Evolutionary conservation across 2,329 filamentous ascomycete species (phyloP).

Genomic region (Fusarium oxysporum): DNA sequence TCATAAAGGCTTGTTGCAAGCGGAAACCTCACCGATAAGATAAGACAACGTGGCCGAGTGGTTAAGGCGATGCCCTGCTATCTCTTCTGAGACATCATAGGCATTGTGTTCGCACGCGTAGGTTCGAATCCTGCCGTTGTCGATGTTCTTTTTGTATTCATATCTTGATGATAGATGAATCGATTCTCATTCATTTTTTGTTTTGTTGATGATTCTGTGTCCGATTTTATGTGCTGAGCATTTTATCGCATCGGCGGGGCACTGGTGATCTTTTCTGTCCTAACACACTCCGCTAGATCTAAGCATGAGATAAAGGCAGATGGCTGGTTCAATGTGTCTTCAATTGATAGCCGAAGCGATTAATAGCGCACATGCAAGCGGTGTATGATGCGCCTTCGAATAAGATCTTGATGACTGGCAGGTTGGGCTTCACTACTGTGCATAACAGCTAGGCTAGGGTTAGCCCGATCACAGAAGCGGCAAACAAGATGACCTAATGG

Average conservation of each 20-base stretch:
- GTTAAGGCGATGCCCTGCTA: slow-evolving; percentile 33
- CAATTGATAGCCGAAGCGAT: no score
- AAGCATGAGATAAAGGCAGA: neutral
- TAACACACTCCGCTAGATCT: neutral
- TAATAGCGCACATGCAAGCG: no score
- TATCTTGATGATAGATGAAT: no score
- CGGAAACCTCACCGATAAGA: neutral
- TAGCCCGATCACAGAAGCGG: no score
- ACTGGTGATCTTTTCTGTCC: neutral
- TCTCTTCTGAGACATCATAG: slow-evolving; percentile 23
- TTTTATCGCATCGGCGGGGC: neutral
- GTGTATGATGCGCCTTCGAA: no score
- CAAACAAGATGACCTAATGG: no score
- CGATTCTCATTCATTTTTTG: neutral
- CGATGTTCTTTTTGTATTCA: neutral
- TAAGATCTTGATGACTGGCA: no score
- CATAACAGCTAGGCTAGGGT: no score
- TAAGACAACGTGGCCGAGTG: slow-evolving; percentile 30
- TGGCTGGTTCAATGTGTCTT: neutral
- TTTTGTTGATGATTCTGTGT: neutral
- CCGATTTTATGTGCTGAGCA: neutral
- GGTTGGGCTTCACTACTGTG: no score
- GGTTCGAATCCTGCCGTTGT: slow-evolving; percentile 33
- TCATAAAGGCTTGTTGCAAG: fast-evolving
- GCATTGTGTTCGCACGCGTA: slow-evolving; percentile 33